Base-by-base conservation (phyloP, 2,329 filamentous ascomycete species). In the Pyrenophora seminiperda region DNA sequence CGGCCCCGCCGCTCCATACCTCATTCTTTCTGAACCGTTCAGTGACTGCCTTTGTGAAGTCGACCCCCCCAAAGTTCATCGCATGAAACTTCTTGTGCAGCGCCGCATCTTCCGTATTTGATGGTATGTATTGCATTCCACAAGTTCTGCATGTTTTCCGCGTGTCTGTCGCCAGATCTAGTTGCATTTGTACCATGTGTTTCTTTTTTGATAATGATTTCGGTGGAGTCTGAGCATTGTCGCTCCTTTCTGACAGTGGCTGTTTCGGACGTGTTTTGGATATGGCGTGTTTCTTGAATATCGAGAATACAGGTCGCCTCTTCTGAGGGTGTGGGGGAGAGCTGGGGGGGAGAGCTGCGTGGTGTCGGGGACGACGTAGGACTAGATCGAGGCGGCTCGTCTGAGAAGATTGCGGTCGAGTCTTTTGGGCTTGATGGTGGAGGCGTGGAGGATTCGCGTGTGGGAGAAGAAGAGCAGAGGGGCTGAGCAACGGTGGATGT, bases 61-160 rank as follows among this genome's bases (percentile, higher is more conserved):
- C 82, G 15, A 87, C 79, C 1, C 85, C 85, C 18, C 81, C 80
- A 2, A 79, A 74, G 58, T 84, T 82, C 72, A 83, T 81, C 29
- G 81, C 80, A 65, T 88, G 85, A 58, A 83, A 88, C 55, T 83
- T 84, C 57, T 81, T 81, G 64, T 88, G 85, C 45, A 88, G 63
- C 5, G 78, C 79, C n/a, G 77, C 75, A 59, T 88, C 85, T 61
- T 86, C 83, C 5, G 75, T 71, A 41, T 81, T 81, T 0, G 84
- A 86, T 3, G 83, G 81, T 27, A 84, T 78, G 59, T 87, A 88
- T 44, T 85, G 82, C 85, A 88, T 88, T 1, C 83, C 82, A 60
- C 85, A 88, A 2, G 74, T 75, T 30, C 75, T 74, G 70, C 85
- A 88, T 9, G 79, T 82, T 58, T 81, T 81, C 38, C 81, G 77